Base-by-base conservation (phyloP, 495 filamentous ascomycete species). In the Neurospora terricola region DNA sequence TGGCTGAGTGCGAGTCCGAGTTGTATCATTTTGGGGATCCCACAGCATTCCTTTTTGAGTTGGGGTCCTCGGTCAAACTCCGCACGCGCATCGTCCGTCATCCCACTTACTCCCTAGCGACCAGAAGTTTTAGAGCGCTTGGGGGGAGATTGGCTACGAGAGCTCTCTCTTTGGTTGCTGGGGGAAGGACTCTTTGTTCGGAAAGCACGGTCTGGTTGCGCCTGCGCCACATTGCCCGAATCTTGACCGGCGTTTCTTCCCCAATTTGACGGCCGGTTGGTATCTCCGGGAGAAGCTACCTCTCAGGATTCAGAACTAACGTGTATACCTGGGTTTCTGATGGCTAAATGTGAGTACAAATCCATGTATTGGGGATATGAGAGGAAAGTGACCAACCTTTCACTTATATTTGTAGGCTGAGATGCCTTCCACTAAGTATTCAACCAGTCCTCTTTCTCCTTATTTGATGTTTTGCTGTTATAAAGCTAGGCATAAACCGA, bases 31-130 rank as follows among this genome's bases (percentile, higher is more conserved):
- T 4, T 81, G 77, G 2, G 82, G 81, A 34, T 72, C 73, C 81
- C 81, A 84, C 2, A 84, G 76, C 42, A 73, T 81, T 38, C 82
- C 82, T 9, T 77, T 73, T 9, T 78, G 77, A 2, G 76, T 76
- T 1, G n/a, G n/a, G 80, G 72, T 5, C 81, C 76, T 43, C 77
- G 74, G 48, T 72, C 68, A 39, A 81, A 83, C 30, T 84, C 82
- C 10, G 75, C 73, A 12, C 42, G 77, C 70, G 74, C 78, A 38
- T 77, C 75, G 7, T 74, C 72, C 27, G 38, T 69, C 34, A 54
- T 62, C 48, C 40, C 71, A n/a, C 70, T 30, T 3, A 45, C 68
- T 38, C 30, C 43, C 62, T 43, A 54, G 27, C 72, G 39, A 21
- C 36, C 45, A 71, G 36, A 12, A 62, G 71, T 70, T 70, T 78